Conservation (phyloP, 371 early-diverging fungal genomes). For the Parasitella parasitica region DNA sequence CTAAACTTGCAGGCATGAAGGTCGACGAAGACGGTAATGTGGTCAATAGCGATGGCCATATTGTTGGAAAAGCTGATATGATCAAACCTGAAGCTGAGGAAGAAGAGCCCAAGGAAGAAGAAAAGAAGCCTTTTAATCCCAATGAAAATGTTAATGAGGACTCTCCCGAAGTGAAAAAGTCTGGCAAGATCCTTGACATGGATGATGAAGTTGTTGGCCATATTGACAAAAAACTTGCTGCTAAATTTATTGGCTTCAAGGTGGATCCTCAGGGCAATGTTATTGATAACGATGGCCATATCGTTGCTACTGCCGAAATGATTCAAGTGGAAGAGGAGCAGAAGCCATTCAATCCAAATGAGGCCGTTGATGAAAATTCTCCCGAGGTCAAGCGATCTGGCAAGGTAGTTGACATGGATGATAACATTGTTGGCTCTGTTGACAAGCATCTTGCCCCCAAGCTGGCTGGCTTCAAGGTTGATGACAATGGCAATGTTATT, state of each 20-base stretch:
- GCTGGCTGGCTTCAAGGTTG: conserved; percentile 17
- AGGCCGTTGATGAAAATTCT: conserved; percentile 16
- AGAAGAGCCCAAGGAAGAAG: conserved; percentile 3
- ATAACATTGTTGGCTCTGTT: conserved; percentile 23
- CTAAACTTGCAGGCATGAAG: conserved; percentile 15
- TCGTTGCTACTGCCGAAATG: conserved; percentile 12
- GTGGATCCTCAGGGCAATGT: conserved; percentile 9
- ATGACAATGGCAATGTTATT: conserved; percentile 28
- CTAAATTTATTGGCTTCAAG: conserved; percentile 9
- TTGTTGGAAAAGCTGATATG: conserved; percentile 19
- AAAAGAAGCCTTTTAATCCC: conserved; percentile 12
- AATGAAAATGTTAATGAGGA: conserved; percentile 11
- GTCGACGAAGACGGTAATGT: conserved; percentile 23
- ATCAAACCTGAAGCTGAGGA: conserved; percentile 3
- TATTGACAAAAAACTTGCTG: conserved; percentile 5
- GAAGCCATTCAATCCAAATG: conserved; percentile 19
- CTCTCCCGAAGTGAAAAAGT: conserved; percentile 16
- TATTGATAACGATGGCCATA: conserved; percentile 1
- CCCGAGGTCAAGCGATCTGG: conserved; percentile 24
- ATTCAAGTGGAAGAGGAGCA: conserved; percentile 1
- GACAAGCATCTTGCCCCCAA: conserved; percentile 13
- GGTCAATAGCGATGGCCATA: conserved; percentile 9
- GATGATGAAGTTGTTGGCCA: conserved; percentile 12
- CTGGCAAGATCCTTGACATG: conserved; percentile 18
- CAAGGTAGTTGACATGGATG: conserved; percentile 21